Base-by-base conservation (phyloP, 495 filamentous ascomycete genomes). In the Saxophila tyrrhenica region DNA sequence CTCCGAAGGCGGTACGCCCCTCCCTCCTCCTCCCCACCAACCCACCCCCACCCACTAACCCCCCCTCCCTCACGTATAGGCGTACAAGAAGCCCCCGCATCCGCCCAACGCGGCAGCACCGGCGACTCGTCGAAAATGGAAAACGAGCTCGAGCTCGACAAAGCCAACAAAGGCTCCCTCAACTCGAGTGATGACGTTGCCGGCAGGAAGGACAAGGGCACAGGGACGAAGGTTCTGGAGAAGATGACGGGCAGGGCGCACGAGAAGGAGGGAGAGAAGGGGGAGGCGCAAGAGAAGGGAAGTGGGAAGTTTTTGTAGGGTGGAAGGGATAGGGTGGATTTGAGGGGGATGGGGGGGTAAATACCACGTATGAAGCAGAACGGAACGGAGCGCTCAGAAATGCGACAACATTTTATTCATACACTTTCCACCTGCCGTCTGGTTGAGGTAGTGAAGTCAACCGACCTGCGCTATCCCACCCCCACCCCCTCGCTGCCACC, bases 121-220 rank as follows among this genome's bases (percentile, higher is more conserved):
- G 9, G n/a, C 35, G 35, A 39, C 25, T 8, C 11, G 13, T 42
- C 29, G 46, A 56, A 57, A 29, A 56, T 62, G 51, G 51, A 58
- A 55, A 58, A 62, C 39, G 52, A 48, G 16, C 50, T 58, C 9
- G 56, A 58, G 54, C 22, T 52, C 22, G 55, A 54, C 39, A 58
- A 58, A 44, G 55, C 47, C n/a, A 62, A 52, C 48, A 62, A 56
- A 39, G 39, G 44, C 5, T n/a, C 48, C 0, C 52, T 39, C 3
- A 45, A 15, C n/a, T 41, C 43, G 1, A 45, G 50, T n/a, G 15
- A 25, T 17, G 51, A 62, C 8, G 59, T 62, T 20, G 59, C 55
- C 1, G 55, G 59, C 1, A 50, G 56, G 7, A 49, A 58, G 39
- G 56, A 45, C 1, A 62, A 62, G 25, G 59, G 59, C 8, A 58